Percentiles rank a stretch among this genome's conserved stretches.
Evolutionary conservation across 306 rosid species (phyloP).

Genomic region (Medicago arabica): DNA sequence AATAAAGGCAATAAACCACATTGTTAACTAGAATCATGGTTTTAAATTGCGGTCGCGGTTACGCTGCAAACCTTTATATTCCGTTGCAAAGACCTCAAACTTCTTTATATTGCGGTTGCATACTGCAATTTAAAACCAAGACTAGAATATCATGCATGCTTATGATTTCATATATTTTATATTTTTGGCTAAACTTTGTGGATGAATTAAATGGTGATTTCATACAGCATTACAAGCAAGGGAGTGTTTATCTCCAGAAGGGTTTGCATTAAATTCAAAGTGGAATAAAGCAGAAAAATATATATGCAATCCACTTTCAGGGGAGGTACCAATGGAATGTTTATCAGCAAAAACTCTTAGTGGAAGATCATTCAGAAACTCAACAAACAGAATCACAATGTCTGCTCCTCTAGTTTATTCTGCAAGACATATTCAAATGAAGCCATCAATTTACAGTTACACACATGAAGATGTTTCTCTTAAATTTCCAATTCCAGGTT

Average conservation of each 20-base stretch:
- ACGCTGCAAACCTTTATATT: background rate
- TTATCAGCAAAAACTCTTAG: conserved; percentile 90
- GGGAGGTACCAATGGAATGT: conserved; percentile 95
- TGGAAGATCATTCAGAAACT: conserved; percentile 80
- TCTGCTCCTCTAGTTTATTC: conserved; percentile 84
- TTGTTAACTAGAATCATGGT: background rate
- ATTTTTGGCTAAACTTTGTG: conserved; percentile 5
- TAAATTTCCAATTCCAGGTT: conserved; percentile 73
- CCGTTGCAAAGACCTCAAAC: background rate
- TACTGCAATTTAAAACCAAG: background rate
- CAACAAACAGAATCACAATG: conserved; percentile 69
- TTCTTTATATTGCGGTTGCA: background rate
- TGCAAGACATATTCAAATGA: conserved; percentile 59
- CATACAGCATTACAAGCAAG: conserved; percentile 87
- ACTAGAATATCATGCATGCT: background rate
- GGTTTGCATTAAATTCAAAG: conserved; percentile 87
- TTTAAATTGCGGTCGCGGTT: background rate
- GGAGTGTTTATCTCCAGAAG: conserved; percentile 87
- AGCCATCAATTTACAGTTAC: conserved; percentile 52
- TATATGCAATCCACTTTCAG: conserved; percentile 93
- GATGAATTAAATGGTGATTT: conserved; percentile 20
- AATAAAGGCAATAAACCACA: background rate
- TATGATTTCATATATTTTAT: background rate
- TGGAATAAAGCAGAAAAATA: conserved; percentile 98
- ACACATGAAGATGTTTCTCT: conserved; percentile 49